Evolutionary conservation across 345 rosid species (phyloP), one percentile per base, ranked within the genome.

Genomic region (Citrus glauca): DNA sequence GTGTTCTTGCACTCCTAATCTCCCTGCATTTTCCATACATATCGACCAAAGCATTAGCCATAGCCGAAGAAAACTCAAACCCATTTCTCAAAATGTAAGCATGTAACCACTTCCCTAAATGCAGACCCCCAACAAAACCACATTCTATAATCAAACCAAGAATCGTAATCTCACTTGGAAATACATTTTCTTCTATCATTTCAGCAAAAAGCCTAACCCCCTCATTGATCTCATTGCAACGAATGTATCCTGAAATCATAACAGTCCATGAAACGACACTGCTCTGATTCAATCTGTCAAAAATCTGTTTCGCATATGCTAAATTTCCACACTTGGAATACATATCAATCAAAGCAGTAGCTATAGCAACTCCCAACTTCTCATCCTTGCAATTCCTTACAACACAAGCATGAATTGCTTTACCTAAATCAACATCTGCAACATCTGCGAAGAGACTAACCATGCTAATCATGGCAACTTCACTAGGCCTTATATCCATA

Each of bases 281-380:
- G 78, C 35, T 89, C 69, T 73, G 77, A 38, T 62, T 68, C 77
- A 89, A 71, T 74, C 80, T 71, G 33, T 84, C 50, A 45, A 89
- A 89, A 57, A 89, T 63, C 56, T 0, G 73, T 69, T 59, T 75
- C 5, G 90, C 89, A 37, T 57, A 81, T 68, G 22, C 74, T 71
- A 87, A 71, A 78, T 85, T 78, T 33, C 84, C 82, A 69, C 82
- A 79, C 81, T 85, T 86, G 71, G 80, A 79, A 77, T 86, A 86
- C 91, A 88, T 86, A 77, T 86, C 86, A 84, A 88, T 78, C 86
- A 88, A 83, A 74, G 87, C 76, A 77, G 91, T 80, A 35, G 77
- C 19, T 24, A 88, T 10, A 30, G 67, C 65, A 48, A 81, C 65
- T 67, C 79, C 77, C 82, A 85, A 66, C 71, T 74, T 73, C 81